Percentiles rank a stretch among this genome's conserved stretches.
These are phyloP conservation scores for Sclerotinia spermophila DNA, from an alignment of 2,329 filamentous ascomycete genomes.

Conservation along the genomic window DNA sequence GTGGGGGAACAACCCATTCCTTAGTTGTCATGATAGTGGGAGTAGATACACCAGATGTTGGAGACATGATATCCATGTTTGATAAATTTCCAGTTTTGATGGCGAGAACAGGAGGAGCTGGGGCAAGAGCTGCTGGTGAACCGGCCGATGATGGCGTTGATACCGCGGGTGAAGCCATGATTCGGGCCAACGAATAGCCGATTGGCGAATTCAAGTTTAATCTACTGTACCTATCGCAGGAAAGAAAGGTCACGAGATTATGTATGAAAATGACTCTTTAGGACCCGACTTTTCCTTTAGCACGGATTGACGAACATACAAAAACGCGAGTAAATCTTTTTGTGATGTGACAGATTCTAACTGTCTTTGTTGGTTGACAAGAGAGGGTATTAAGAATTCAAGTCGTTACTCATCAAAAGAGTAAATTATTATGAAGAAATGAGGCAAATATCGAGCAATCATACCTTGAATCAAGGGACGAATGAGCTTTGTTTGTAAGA, in stretches of 20 bases:
- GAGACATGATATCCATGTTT: slow-evolving; percentile 27
- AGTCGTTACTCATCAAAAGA: neutral
- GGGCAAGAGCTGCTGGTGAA: slow-evolving; percentile 37
- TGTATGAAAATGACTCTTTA: neutral
- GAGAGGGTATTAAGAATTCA: neutral
- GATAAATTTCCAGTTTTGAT: slow-evolving; percentile 33
- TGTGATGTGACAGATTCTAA: neutral
- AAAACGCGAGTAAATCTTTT: neutral
- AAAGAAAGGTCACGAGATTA: slow-evolving; percentile 10
- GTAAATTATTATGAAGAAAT: neutral
- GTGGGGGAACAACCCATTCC: slow-evolving; percentile 81
- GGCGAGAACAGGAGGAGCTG: slow-evolving; percentile 38
- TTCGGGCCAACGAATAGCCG: slow-evolving; percentile 17
- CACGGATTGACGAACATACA: neutral
- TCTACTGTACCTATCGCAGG: slow-evolving; percentile 1
- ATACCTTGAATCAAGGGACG: neutral
- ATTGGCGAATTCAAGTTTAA: slow-evolving; percentile 14
- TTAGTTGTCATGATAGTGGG: slow-evolving; percentile 65
- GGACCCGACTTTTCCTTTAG: neutral
- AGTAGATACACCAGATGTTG: slow-evolving; percentile 38
- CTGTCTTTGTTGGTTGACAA: neutral
- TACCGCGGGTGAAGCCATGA: slow-evolving; percentile 41
- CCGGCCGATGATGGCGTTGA: slow-evolving; percentile 41
- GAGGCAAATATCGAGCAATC: neutral
- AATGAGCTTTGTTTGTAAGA: slow-evolving; percentile 1